Conservation (phyloP, 108 stramenopile species). For the Nitzschia sp. region DNA sequence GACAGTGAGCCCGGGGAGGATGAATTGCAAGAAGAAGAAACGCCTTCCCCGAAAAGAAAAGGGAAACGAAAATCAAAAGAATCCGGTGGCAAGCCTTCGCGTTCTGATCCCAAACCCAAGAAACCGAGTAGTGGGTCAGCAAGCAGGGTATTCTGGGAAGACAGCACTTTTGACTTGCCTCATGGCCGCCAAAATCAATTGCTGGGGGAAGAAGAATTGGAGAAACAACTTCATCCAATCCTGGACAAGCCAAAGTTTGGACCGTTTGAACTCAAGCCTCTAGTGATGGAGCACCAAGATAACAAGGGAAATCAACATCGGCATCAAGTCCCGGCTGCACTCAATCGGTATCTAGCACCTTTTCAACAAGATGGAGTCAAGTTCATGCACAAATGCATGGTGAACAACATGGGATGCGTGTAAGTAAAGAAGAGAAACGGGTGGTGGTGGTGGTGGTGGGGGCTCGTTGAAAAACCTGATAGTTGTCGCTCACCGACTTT, state of each 20-base stretch:
- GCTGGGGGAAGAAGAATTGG: not conserved
- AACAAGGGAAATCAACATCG: slow-evolving; percentile 8
- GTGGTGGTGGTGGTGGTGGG: too few species aligned
- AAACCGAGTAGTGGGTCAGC: not conserved
- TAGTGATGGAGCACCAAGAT: slow-evolving; percentile 24
- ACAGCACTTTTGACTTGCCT: not conserved
- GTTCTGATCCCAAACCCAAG: not conserved
- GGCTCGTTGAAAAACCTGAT: too few species aligned
- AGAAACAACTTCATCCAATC: slow-evolving; percentile 50
- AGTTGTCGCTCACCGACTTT: not conserved
- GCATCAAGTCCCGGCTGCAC: slow-evolving; percentile 72
- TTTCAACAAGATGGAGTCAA: slow-evolving; percentile 79
- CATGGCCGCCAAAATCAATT: not conserved
- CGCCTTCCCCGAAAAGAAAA: not conserved
- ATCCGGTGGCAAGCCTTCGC: not conserved
- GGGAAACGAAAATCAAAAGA: not conserved
- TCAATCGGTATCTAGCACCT: slow-evolving; percentile 72
- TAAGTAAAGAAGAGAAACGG: not conserved
- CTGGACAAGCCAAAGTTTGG: slow-evolving; percentile 70
- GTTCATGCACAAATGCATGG: slow-evolving; percentile 72
- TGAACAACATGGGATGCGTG: slow-evolving; percentile 47
- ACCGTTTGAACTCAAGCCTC: slow-evolving; percentile 45
- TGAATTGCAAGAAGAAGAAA: not conserved
- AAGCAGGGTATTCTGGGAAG: not conserved
- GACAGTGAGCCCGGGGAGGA: slow-evolving; percentile 17